Evolutionary conservation across 345 rosid species (phyloP).

Genomic region (Sisymbrium irio): DNA sequence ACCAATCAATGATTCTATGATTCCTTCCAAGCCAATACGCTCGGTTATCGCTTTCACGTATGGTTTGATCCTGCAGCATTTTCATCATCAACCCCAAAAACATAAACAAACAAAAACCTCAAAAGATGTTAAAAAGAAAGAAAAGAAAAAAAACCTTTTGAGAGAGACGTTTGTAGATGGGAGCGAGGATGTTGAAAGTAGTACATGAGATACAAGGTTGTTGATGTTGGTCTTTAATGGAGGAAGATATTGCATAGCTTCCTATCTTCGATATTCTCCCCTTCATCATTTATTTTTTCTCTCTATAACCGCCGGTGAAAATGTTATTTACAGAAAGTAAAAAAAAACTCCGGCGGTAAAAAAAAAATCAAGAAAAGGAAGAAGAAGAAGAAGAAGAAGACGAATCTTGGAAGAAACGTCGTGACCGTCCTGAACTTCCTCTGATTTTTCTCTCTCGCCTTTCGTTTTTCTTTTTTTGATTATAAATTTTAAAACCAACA

Average conservation of each 20-base stretch:
- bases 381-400: conserved; percentile 9
- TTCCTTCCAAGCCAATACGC: conserved; percentile 74
- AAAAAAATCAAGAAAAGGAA: conserved; percentile 9
- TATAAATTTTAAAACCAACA: background rate
- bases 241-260: conserved; percentile 83
- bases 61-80: conserved; percentile 54
- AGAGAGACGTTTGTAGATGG: conserved; percentile 82
- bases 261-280: conserved; percentile 74
- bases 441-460: conserved; percentile 20
- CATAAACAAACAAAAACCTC: background rate
- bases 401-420: conserved; percentile 26
- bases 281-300: conserved; percentile 38
- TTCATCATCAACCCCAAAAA: background rate
- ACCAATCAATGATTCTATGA: conserved; percentile 73
- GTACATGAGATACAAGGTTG: conserved; percentile 84
- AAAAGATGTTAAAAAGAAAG: background rate
- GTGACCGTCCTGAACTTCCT: conserved; percentile 32
- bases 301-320: conserved; percentile 22
- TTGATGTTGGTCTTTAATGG: conserved; percentile 58
- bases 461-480: background rate
- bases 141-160: conserved; percentile 35
- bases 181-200: conserved; percentile 86
- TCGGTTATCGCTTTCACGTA: conserved; percentile 75
- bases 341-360: conserved; percentile 24
- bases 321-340: background rate